Percentiles rank a stretch among this genome's conserved stretches.
Conservation (phyloP, 2,329 filamentous ascomycete species). For the Nannizzia gypsea region DNA sequence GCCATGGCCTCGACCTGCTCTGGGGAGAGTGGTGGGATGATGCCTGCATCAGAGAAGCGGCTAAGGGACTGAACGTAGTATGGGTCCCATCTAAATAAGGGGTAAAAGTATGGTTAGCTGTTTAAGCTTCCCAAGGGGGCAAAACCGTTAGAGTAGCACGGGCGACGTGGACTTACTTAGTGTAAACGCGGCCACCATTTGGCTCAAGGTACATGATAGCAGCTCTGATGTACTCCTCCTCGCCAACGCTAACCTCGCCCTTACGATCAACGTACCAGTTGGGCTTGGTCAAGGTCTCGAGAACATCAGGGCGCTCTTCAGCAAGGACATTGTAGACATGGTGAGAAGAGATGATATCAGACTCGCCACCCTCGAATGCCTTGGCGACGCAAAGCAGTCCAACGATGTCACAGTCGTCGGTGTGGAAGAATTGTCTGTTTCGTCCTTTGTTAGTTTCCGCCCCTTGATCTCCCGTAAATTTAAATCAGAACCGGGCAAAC, state of each 20-base stretch:
- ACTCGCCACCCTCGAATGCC: constrained; percentile 71
- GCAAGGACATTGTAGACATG: constrained; percentile 73
- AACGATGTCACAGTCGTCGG: constrained; percentile 72
- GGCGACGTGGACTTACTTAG: constrained; percentile 42
- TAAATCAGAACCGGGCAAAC: constrained; percentile 7
- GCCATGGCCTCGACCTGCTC: constrained; percentile 57
- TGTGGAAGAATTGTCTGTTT: constrained; percentile 65
- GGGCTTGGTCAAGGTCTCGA: constrained; percentile 60
- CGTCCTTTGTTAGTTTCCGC: neutral
- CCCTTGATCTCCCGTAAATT: neutral
- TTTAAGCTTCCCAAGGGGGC: constrained; percentile 12
- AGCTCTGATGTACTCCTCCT: constrained; percentile 62
- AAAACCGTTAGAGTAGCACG: neutral
- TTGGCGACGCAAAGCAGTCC: constrained; percentile 70
- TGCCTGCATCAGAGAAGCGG: constrained; percentile 59
- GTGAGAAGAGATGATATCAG: constrained; percentile 67
- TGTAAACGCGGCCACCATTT: constrained; percentile 55
- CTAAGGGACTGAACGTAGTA: constrained; percentile 70
- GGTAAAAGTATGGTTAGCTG: neutral
- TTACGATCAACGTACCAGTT: constrained; percentile 92
- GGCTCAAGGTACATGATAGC: constrained; percentile 68
- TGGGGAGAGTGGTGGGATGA: constrained; percentile 59
- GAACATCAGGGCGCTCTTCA: constrained; percentile 62
- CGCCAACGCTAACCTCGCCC: constrained; percentile 62
- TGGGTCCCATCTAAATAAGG: constrained; percentile 54